Percentiles rank a stretch among this genome's conserved stretches.
These are phyloP conservation scores for Logfia minima DNA, from an alignment of 129 eudicot genomes.

Conservation along the genomic window DNA sequence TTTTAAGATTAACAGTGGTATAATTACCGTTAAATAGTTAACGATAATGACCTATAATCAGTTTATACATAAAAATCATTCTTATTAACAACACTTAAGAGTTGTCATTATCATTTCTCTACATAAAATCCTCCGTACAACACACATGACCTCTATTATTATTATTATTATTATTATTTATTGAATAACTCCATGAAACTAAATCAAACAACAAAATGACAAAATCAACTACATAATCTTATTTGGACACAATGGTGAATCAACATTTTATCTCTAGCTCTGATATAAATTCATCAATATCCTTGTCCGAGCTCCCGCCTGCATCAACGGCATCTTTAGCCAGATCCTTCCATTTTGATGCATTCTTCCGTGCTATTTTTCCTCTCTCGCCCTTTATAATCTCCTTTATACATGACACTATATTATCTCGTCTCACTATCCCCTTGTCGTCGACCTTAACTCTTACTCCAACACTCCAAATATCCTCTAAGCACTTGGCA, in stretches of 20 bases:
- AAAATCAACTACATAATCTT: no score
- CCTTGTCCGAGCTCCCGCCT: conserved; percentile 37
- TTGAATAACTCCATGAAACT: no score
- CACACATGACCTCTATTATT: no score
- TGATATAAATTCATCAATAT: conserved; percentile 25
- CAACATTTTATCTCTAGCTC: neutral
- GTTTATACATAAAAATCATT: no score
- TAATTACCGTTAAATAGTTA: no score
- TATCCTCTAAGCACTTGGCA: conserved; percentile 33
- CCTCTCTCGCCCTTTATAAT: conserved; percentile 33
- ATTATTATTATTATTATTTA: no score
- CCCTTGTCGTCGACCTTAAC: conserved; percentile 28
- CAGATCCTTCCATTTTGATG: conserved; percentile 31
- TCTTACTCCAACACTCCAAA: conserved; percentile 34
- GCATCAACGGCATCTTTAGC: conserved; percentile 21
- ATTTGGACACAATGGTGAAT: neutral
- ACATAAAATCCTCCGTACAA: no score
- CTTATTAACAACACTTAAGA: no score
- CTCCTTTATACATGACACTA: conserved; percentile 22
- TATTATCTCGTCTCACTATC: conserved; percentile 12
- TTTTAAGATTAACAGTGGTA: no score
- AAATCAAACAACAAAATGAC: no score
- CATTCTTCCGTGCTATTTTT: conserved; percentile 9
- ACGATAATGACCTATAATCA: no score
- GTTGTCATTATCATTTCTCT: no score